Percentiles rank a stretch among this genome's conserved stretches.
Conservation (phyloP, 768 basidiomycete species). For the Sporobolomyces phaffii region DNA sequence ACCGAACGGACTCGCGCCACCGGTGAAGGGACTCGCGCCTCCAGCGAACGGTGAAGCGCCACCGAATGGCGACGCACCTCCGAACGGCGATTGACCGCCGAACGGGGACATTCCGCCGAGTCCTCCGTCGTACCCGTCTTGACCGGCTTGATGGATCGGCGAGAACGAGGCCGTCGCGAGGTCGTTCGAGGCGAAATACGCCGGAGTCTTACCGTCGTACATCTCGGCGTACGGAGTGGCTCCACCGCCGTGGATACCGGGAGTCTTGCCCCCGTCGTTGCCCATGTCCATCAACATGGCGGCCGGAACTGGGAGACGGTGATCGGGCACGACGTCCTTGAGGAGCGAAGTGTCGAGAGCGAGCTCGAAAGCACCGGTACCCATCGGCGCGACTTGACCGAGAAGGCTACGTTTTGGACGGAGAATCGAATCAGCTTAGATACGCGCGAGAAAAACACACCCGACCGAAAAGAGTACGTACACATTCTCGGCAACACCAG, state of each 20-base stretch:
- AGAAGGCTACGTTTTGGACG: conserved; percentile 67
- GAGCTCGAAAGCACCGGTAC: conserved; percentile 77
- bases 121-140: conserved; percentile 55
- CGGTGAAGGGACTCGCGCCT: conserved; percentile 20
- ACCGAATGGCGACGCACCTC: conserved; percentile 30
- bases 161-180: conserved; percentile 89
- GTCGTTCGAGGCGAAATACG: conserved; percentile 51
- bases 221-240: conserved; percentile 74
- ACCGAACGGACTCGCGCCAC: conserved; percentile 20
- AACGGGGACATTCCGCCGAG: conserved; percentile 22
- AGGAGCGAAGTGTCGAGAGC: conserved; percentile 95
- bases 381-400: conserved; percentile 99
- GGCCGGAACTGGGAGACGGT: conserved; percentile 77
- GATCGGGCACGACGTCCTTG: conserved; percentile 96
- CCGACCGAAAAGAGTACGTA: neutral
- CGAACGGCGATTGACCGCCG: conserved; percentile 3
- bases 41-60: conserved; percentile 29
- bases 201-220: conserved; percentile 56
- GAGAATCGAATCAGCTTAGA: neutral
- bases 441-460: too few species aligned
- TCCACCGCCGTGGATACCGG: conserved; percentile 58
- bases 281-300: conserved; percentile 62
- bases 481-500: conserved; percentile 97
- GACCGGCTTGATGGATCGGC: conserved; percentile 73
- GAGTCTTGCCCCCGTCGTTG: conserved; percentile 46